phyloP scores from a whole-genome alignment of 2,329 filamentous ascomycete species.

The Trichophyton benhamiae region DNA sequence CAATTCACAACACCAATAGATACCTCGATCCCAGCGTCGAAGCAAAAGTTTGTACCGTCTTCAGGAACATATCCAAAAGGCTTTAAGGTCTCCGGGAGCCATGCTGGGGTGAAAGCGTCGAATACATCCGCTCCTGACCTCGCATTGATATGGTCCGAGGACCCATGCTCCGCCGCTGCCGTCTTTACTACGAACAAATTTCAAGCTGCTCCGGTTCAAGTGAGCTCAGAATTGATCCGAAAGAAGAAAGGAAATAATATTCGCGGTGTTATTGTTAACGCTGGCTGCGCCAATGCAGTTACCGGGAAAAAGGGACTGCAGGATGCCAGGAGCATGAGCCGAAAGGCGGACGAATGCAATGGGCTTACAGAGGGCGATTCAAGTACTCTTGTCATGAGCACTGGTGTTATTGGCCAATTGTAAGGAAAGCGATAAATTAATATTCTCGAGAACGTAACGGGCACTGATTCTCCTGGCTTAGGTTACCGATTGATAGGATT shows the following conservation, averaged over 20 bases:
- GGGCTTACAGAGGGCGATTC: conserved; percentile 33
- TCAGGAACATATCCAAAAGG: conserved; percentile 80
- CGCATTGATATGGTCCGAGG: conserved; percentile 74
- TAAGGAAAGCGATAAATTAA: conserved; percentile 22
- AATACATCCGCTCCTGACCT: conserved; percentile 89
- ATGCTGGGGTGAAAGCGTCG: conserved; percentile 85
- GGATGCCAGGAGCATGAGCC: conserved; percentile 76
- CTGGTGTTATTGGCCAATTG: conserved; percentile 92
- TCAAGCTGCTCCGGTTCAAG: conserved; percentile 86
- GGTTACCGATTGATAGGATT: conserved; percentile 85
- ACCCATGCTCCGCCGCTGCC: conserved; percentile 72
- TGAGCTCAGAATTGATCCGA: conserved; percentile 61
- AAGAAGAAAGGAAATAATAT: conserved; percentile 56
- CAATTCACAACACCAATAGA: conserved; percentile 36
- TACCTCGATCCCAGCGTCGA: conserved; percentile 56
- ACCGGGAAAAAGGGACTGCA: conserved; percentile 81
- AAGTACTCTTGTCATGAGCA: conserved; percentile 91
- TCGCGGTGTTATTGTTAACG: conserved; percentile 78
- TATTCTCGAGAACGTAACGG: background rate
- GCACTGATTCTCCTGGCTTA: conserved; percentile 22
- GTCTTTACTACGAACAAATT: conserved; percentile 99
- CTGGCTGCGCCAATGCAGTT: conserved; percentile 92
- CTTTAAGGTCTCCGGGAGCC: conserved; percentile 72
- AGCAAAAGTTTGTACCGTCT: conserved; percentile 80
- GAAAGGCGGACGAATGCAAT: conserved; percentile 58